phyloP scores from a whole-genome alignment of 2,329 filamentous ascomycete species.

The Exophiala viscosa region DNA sequence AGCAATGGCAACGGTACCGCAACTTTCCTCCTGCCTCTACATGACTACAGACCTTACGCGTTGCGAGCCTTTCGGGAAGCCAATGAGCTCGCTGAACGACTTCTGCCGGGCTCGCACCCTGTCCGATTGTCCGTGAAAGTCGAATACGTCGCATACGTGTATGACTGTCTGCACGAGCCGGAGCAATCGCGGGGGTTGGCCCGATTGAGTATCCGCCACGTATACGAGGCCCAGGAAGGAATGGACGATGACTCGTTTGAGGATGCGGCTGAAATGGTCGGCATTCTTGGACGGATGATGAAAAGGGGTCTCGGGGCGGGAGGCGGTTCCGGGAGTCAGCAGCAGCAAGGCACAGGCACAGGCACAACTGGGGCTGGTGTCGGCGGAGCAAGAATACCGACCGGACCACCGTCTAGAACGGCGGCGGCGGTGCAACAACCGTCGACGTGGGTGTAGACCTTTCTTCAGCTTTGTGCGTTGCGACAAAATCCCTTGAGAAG shows the following conservation, averaged over 20 bases:
- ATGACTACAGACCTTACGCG: constrained; percentile 75
- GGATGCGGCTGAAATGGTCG: constrained; percentile 84
- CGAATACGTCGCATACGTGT: constrained; percentile 88
- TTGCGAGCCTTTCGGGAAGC: constrained; percentile 77
- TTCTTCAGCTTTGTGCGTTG: not conserved
- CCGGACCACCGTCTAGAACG: not conserved
- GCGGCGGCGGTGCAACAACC: constrained; percentile 8
- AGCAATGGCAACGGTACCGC: constrained; percentile 46
- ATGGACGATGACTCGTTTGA: constrained; percentile 95
- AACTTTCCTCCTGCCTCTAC: constrained; percentile 73
- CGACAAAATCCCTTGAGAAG: too few relatives aligned
- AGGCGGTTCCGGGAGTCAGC: constrained; percentile 21
- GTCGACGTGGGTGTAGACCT: constrained; percentile 17
- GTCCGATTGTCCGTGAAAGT: constrained; percentile 84
- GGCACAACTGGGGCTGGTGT: not conserved
- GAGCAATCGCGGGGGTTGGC: constrained; percentile 73
- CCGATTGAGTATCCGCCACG: constrained; percentile 78
- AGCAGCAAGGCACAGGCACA: constrained; percentile 1
- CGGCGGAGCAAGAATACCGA: not conserved
- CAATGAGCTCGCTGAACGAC: constrained; percentile 65
- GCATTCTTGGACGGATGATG: constrained; percentile 82
- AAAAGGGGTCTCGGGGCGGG: constrained; percentile 59
- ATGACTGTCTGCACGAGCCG: constrained; percentile 83
- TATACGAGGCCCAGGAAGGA: constrained; percentile 84
- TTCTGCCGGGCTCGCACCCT: constrained; percentile 84